These are phyloP conservation scores for Spinacia oleracea DNA, from an alignment of 179 eudicot genomes.

Conservation along the genomic window DNA sequence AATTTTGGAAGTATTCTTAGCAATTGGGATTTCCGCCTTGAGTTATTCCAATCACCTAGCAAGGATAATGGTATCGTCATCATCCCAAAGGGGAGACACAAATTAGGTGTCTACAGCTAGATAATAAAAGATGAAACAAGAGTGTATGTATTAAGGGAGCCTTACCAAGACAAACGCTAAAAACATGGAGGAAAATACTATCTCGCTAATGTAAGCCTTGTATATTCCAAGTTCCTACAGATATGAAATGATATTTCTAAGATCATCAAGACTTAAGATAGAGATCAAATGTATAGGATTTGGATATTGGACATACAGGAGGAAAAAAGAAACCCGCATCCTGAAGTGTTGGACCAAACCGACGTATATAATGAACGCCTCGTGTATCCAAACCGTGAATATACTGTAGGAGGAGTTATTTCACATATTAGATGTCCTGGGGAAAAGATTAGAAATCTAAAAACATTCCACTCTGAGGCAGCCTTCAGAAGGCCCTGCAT, in stretches of 20 bases:
- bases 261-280: constrained; percentile 1
- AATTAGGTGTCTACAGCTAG: no score
- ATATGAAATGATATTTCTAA: not conserved
- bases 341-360: constrained; percentile 88
- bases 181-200: constrained; percentile 71
- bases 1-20: no score
- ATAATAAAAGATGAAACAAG: not conserved
- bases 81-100: no score
- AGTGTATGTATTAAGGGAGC: constrained; percentile 8
- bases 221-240: constrained; percentile 88
- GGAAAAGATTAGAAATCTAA: no score
- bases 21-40: no score
- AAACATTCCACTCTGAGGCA: not conserved
- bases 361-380: constrained; percentile 92
- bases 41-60: no score
- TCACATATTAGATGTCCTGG: not conserved
- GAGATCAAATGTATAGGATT: not conserved
- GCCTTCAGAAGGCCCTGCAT: not conserved
- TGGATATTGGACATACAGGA: constrained; percentile 49
- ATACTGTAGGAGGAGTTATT: constrained; percentile 54
- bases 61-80: no score
- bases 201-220: constrained; percentile 86
- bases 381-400: constrained; percentile 94
- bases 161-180: constrained; percentile 83
- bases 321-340: constrained; percentile 90